Evolutionary conservation across 257 asterid species (phyloP).

Genomic region (Linderniella brevidens): DNA sequence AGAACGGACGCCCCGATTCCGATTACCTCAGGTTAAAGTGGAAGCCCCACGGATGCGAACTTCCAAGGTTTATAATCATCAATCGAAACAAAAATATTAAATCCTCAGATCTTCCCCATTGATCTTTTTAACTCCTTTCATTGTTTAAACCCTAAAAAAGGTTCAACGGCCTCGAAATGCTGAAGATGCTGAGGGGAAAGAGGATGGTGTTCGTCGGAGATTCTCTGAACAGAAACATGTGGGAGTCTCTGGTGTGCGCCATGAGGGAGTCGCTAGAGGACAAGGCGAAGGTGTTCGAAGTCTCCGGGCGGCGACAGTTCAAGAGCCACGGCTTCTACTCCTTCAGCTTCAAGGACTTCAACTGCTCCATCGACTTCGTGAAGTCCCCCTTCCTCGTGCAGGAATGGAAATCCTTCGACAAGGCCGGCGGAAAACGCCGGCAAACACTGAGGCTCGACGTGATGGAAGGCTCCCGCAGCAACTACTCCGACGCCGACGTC

Average conservation of each 20-base stretch:
- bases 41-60: slow-evolving; percentile 53
- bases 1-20: slow-evolving; percentile 41
- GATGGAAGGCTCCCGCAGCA: slow-evolving; percentile 23
- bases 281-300: slow-evolving; percentile 26
- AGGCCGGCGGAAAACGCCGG: slow-evolving; percentile 27
- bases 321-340: slow-evolving; percentile 34
- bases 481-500: slow-evolving; percentile 33
- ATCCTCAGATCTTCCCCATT: background rate
- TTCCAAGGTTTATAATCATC: slow-evolving; percentile 49
- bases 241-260: slow-evolving; percentile 51
- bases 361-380: slow-evolving; percentile 40
- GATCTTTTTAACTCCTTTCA: background rate
- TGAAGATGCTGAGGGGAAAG: slow-evolving; percentile 36
- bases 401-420: slow-evolving; percentile 25
- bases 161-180: slow-evolving; percentile 41
- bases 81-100: background rate
- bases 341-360: slow-evolving; percentile 39
- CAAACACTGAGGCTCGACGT: slow-evolving; percentile 48
- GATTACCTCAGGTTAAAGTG: slow-evolving; percentile 68
- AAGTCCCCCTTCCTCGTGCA: slow-evolving; percentile 52
- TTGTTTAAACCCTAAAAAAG: too few relatives aligned
- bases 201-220: slow-evolving; percentile 54
- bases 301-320: slow-evolving; percentile 25
- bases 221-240: slow-evolving; percentile 55
- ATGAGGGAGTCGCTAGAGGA: slow-evolving; percentile 22